Conservation (phyloP, 2,329 filamentous ascomycete species). For the Phyllachora maydis region DNA sequence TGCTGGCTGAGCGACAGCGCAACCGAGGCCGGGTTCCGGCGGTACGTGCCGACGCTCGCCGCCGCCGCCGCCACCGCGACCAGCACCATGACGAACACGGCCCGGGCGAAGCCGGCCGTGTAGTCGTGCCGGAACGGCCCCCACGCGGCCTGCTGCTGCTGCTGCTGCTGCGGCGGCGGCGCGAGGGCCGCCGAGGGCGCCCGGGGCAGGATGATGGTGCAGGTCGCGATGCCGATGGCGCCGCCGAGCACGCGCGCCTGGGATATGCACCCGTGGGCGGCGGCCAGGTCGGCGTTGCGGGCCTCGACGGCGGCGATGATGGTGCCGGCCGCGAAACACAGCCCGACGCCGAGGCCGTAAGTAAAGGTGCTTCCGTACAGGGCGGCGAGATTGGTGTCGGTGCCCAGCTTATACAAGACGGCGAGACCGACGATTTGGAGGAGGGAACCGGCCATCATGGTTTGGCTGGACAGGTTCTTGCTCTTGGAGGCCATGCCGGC, state of each 20-base stretch:
- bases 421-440: slow-evolving; percentile 31
- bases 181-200: slow-evolving; percentile 11
- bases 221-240: slow-evolving; percentile 33
- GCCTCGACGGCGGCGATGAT: slow-evolving; percentile 35
- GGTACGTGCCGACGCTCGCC: slow-evolving; percentile 4
- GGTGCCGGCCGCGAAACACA: slow-evolving; percentile 33
- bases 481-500: slow-evolving; percentile 30
- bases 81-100: slow-evolving; percentile 5
- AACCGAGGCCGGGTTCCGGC: slow-evolving; percentile 3
- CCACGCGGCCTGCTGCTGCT: neutral
- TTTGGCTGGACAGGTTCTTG: slow-evolving; percentile 29
- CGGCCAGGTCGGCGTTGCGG: slow-evolving; percentile 25
- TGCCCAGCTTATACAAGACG: slow-evolving; percentile 17
- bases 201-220: slow-evolving; percentile 35
- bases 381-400: slow-evolving; percentile 3
- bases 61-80: slow-evolving; percentile 4
- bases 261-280: slow-evolving; percentile 36
- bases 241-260: slow-evolving; percentile 40
- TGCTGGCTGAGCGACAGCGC: slow-evolving; percentile 5
- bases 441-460: slow-evolving; percentile 23
- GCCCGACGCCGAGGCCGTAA: slow-evolving; percentile 36
- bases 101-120: slow-evolving; percentile 4
- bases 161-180: no score
- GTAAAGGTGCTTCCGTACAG: slow-evolving; percentile 27
- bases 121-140: slow-evolving; percentile 4